Conservation (phyloP, 1,284 basidiomycete genomes). For the Fomes fomentarius region DNA sequence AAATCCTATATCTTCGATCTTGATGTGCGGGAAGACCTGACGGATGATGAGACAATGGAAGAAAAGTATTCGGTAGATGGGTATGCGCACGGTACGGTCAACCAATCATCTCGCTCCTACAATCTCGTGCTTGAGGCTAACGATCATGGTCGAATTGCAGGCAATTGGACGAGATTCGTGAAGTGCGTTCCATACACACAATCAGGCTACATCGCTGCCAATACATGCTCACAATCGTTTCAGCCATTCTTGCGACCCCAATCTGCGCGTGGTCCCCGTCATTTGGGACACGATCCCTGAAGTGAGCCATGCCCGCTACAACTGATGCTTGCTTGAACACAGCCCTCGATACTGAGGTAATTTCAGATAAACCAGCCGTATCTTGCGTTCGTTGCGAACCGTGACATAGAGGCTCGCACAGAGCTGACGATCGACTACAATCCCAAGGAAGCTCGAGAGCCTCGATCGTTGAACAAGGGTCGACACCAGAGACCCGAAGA, state of each 20-base stretch:
- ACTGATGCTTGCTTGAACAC: too few relatives aligned
- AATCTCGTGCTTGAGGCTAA: too few relatives aligned
- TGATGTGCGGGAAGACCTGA: conserved; percentile 50
- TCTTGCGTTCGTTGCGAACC: conserved; percentile 56
- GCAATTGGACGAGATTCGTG: conserved; percentile 75
- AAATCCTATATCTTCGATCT: conserved; percentile 59
- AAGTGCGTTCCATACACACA: conserved; percentile 63
- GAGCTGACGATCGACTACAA: conserved; percentile 71
- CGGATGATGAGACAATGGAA: conserved; percentile 35
- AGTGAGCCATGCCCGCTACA: too few relatives aligned
- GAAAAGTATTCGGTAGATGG: conserved; percentile 53
- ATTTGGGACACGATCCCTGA: conserved; percentile 62
- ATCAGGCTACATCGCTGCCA: too few relatives aligned
- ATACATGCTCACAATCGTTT: background rate
- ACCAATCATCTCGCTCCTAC: too few relatives aligned
- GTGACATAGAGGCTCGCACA: conserved; percentile 48
- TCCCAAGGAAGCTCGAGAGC: conserved; percentile 39
- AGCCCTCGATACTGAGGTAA: too few relatives aligned
- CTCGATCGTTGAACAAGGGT: conserved; percentile 34
- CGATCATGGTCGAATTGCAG: too few relatives aligned
- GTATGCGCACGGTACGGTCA: conserved; percentile 48
- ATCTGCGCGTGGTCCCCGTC: conserved; percentile 56
- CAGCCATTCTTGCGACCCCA: conserved; percentile 70
- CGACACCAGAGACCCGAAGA: conserved; percentile 20
- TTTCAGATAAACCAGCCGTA: conserved; percentile 59